Base-by-base conservation (phyloP, 352 stramenopile species). In the Globisporangium middletonii region DNA sequence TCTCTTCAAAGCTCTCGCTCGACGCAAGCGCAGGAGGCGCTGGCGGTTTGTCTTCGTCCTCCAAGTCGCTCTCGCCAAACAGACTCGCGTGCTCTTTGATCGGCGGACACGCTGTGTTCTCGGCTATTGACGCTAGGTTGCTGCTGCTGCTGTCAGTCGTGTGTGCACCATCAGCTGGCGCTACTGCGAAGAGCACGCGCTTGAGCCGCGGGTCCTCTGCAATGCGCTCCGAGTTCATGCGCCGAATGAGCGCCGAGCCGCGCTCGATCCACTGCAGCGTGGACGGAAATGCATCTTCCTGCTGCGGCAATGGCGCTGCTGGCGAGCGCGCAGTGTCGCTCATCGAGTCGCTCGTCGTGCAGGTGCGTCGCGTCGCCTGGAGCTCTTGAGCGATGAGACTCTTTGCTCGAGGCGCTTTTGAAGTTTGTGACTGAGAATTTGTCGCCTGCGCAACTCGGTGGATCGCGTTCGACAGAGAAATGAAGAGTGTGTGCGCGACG, bases 191-290 rank as follows among this genome's bases (percentile, higher is more conserved):
- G 42, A 92, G 57, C 46, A 92, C 53, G 0, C 83, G 76, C 11
- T 78, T 77, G 47, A 94, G 69, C 30, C 85, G 83, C 58, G 82
- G 82, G 59, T 94, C 85, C 64, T 94, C 83, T 8, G 85, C 85
- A 44, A 95, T 75, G 41, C 85, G 81, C 68, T 95, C 85, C 48
- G 84, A 92, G 61, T 95, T 95, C 79, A 95, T 95, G 68, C 85
- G 83, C 26, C 85, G 81, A 54, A 95, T 85, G 49, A 95, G 72
- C 53, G 83, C 77, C 4, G 85, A 91, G 49, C 85, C 85, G 53
- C 85, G 83, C 62, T 95, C 85, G 35, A 90, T 73, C 83, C 85
- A 93, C 53, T 76, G 73, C 33, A 91, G 59, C 42, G 64, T 13
- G 3, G 18, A 18, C 28, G 43, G 43, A 5, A 48, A 9, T 9